Percentiles rank a stretch among this genome's conserved stretches.
Evolutionary conservation across 1,284 basidiomycete genomes (phyloP).

Genomic region (Phenoliferia sp.): DNA sequence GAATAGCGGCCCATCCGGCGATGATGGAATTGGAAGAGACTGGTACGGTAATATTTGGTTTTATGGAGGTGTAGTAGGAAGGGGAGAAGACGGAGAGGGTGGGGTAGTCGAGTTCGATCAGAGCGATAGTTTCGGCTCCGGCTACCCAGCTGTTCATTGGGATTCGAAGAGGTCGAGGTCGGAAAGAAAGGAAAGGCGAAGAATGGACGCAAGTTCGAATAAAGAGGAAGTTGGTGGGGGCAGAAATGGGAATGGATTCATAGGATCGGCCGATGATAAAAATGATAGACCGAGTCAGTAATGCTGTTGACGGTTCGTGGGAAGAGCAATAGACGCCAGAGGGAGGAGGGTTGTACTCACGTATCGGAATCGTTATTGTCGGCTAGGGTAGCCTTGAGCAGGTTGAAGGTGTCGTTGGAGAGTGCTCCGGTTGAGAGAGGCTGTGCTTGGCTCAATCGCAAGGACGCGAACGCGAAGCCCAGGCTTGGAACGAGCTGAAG

Average conservation of each 20-base stretch:
- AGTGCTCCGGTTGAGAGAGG: no score
- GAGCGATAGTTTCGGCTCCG: background rate
- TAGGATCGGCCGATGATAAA: background rate
- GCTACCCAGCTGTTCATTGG: background rate
- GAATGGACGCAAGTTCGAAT: background rate
- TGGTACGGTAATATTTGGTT: background rate
- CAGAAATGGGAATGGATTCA: background rate
- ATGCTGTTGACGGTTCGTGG: background rate
- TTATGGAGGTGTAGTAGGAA: background rate
- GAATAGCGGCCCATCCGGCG: background rate
- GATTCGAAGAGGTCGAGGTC: background rate
- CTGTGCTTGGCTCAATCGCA: no score
- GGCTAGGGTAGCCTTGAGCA: no score
- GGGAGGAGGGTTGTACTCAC: background rate
- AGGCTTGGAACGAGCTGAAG: no score
- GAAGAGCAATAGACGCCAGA: background rate
- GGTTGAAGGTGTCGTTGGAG: no score
- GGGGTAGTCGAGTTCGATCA: background rate
- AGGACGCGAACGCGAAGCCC: no score
- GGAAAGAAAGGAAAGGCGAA: background rate
- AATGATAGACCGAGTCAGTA: no score
- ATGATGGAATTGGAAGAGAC: background rate
- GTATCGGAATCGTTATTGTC: background rate
- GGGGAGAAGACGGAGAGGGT: no score
- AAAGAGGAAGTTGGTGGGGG: background rate